A percentile compares a stretch with the other conserved stretches of the same genome.
Conservation (phyloP, 2,329 filamentous ascomycete genomes). For the Fusarium continuum region DNA sequence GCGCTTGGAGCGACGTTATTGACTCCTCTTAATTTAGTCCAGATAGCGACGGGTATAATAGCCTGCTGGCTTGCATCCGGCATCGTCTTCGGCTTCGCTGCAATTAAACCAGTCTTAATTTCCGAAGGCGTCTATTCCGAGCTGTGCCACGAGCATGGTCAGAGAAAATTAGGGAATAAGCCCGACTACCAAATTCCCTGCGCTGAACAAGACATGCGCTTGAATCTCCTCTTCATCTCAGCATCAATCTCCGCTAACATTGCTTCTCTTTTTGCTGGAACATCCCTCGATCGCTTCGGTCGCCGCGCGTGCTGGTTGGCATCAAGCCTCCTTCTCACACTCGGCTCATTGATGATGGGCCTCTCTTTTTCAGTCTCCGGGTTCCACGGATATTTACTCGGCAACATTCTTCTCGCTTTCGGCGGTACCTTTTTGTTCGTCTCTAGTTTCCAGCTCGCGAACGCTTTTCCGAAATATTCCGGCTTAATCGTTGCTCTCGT, state of each 20-base stretch:
- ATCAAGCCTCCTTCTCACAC: slow-evolving; percentile 72
- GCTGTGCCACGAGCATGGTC: slow-evolving; percentile 57
- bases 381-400: slow-evolving; percentile 78
- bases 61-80: slow-evolving; percentile 82
- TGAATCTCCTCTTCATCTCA: slow-evolving; percentile 91
- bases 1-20: not conserved
- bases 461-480: slow-evolving; percentile 78
- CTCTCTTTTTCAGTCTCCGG: slow-evolving; percentile 67
- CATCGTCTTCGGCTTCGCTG: slow-evolving; percentile 83
- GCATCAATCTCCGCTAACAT: slow-evolving; percentile 89
- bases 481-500: slow-evolving; percentile 79
- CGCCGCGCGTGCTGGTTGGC: slow-evolving; percentile 78
- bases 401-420: slow-evolving; percentile 78
- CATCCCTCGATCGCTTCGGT: slow-evolving; percentile 82
- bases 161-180: slow-evolving; percentile 12
- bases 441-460: slow-evolving; percentile 82
- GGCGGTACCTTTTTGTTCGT: slow-evolving; percentile 85
- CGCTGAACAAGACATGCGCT: slow-evolving; percentile 60
- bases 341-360: slow-evolving; percentile 77
- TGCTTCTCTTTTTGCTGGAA: slow-evolving; percentile 82
- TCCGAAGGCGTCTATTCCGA: slow-evolving; percentile 75
- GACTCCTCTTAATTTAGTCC: too few species aligned
- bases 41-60: slow-evolving; percentile 73
- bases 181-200: slow-evolving; percentile 51
- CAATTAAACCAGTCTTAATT: slow-evolving; percentile 82